A percentile compares a stretch with the other conserved stretches of the same genome.
Evolutionary conservation across 352 stramenopile genomes (phyloP).

Genomic region (Thalassiosira mediterranea): DNA sequence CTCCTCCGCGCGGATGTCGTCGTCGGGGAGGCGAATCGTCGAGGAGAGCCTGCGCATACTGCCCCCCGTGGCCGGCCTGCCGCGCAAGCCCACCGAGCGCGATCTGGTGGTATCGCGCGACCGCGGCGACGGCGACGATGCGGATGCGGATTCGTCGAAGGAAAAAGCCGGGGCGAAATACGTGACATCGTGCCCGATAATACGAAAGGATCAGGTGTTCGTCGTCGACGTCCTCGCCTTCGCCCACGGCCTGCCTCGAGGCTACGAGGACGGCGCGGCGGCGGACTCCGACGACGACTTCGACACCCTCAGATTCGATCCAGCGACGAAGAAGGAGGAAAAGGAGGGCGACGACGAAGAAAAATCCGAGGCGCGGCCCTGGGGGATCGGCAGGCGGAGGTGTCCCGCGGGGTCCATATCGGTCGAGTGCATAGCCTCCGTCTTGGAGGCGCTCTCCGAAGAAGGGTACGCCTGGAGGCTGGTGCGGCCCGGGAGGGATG

Average conservation of each 20-base stretch:
- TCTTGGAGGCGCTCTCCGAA: slow-evolving; percentile 1
- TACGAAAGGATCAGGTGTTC: neutral
- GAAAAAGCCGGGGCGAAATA: too few relatives aligned
- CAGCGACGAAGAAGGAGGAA: neutral
- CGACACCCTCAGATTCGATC: neutral
- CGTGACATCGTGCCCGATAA: too few relatives aligned
- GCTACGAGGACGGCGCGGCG: neutral
- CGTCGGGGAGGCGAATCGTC: neutral
- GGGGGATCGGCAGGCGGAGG: slow-evolving; percentile 2
- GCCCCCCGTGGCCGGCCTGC: slow-evolving; percentile 16
- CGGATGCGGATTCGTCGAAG: too few relatives aligned
- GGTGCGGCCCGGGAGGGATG: neutral
- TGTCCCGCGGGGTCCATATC: slow-evolving; percentile 21
- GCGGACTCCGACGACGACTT: neutral
- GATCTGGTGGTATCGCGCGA: neutral
- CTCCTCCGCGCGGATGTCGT: too few relatives aligned
- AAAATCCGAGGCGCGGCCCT: slow-evolving; percentile 6
- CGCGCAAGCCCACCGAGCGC: neutral
- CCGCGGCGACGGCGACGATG: neutral
- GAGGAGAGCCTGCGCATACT: slow-evolving; percentile 19
- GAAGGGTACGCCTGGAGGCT: slow-evolving; percentile 1
- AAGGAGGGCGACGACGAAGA: too few relatives aligned
- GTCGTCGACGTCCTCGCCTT: slow-evolving; percentile 3
- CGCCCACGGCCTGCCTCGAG: neutral
- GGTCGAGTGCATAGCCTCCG: slow-evolving; percentile 6